These are phyloP conservation scores for Microsporum canis DNA, from an alignment of 2,329 filamentous ascomycete species.

Conservation along the genomic window DNA sequence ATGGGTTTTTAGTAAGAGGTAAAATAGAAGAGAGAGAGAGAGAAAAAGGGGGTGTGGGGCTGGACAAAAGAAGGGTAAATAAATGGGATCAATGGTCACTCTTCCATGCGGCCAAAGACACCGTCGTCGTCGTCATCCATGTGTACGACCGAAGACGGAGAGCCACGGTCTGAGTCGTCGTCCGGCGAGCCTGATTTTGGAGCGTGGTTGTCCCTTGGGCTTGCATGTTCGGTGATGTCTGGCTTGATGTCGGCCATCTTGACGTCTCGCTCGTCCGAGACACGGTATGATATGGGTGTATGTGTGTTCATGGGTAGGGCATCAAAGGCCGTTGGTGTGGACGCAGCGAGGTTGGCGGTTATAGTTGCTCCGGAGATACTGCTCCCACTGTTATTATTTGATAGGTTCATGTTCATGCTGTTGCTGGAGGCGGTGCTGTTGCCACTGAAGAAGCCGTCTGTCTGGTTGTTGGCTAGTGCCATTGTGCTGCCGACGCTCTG, in stretches of 20 bases:
- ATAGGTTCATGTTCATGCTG: conserved; percentile 14
- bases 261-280: conserved; percentile 48
- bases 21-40: background rate
- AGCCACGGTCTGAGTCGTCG: conserved; percentile 47
- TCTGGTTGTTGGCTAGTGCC: conserved; percentile 27
- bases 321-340: conserved; percentile 31
- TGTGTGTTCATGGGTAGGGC: conserved; percentile 33
- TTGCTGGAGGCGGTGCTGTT: conserved; percentile 29
- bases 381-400: conserved; percentile 1
- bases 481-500: conserved; percentile 48
- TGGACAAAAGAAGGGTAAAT: background rate
- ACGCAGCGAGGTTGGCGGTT: conserved; percentile 19
- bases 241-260: conserved; percentile 55
- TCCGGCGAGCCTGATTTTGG: conserved; percentile 27
- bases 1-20: background rate
- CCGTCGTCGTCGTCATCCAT: conserved; percentile 89
- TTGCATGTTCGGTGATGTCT: conserved; percentile 24
- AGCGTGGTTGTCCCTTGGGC: conserved; percentile 14
- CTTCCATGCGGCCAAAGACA: conserved; percentile 94
- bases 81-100: conserved; percentile 40
- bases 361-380: conserved; percentile 1
- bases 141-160: conserved; percentile 38
- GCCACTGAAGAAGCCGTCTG: conserved; percentile 41
- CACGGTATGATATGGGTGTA: conserved; percentile 35
- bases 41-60: background rate